These are phyloP conservation scores for Penicillium sp. DNA, from an alignment of 2,329 filamentous ascomycete species.

Conservation along the genomic window DNA sequence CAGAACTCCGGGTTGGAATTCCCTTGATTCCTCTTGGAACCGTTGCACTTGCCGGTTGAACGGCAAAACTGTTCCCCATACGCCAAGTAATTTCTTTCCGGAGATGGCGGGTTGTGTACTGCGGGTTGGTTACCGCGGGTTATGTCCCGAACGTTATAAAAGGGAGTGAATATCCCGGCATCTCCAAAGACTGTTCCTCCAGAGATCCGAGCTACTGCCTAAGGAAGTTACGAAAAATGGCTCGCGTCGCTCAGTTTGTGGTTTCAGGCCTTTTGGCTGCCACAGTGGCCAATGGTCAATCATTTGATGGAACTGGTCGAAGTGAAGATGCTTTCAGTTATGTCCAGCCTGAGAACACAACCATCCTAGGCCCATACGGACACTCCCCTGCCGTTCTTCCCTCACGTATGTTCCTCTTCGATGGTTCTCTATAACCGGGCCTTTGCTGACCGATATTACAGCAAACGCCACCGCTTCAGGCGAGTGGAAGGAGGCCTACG, in stretches of 20 bases:
- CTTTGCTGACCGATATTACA: background rate
- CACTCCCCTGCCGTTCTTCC: slow-evolving; percentile 7
- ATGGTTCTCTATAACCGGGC: no score
- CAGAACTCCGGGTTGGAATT: background rate
- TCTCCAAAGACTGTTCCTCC: background rate
- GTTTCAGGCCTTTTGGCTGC: slow-evolving; percentile 6
- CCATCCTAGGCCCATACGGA: slow-evolving; percentile 4
- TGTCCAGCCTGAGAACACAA: slow-evolving; percentile 7
- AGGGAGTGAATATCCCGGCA: background rate
- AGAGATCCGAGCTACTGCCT: background rate
- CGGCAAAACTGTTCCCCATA: background rate
- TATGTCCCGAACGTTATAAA: background rate
- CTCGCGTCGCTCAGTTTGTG: background rate
- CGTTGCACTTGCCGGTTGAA: background rate
- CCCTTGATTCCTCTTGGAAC: background rate
- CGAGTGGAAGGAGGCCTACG: slow-evolving; percentile 1
- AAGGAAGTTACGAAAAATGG: background rate
- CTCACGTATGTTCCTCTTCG: background rate
- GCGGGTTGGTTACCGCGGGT: no score
- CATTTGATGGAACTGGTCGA: slow-evolving; percentile 2
- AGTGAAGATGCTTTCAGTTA: slow-evolving; percentile 6
- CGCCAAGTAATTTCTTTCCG: background rate
- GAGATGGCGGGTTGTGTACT: background rate
- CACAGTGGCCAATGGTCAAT: slow-evolving; percentile 1
- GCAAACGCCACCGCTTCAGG: slow-evolving; percentile 1